phyloP scores from a whole-genome alignment of 805 yeast species.

The Candida hispaniensis region DNA sequence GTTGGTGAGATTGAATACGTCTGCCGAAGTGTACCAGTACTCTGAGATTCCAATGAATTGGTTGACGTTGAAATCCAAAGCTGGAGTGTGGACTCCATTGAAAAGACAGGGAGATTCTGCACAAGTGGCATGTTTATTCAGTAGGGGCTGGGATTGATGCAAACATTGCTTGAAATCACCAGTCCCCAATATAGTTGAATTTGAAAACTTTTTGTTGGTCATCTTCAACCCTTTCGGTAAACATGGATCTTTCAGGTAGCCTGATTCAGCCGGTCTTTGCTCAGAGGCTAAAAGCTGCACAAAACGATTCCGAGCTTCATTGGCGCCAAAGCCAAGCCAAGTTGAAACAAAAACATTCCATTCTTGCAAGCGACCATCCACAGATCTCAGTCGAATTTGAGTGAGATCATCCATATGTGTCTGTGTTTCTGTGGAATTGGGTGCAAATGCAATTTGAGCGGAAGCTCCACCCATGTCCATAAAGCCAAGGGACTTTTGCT shows the following conservation, averaged over 20 bases:
- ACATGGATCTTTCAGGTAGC: conserved; percentile 60
- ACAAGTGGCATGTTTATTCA: conserved; percentile 68
- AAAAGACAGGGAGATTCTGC: conserved; percentile 81
- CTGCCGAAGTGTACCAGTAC: conserved; percentile 95
- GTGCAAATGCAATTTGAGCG: conserved; percentile 90
- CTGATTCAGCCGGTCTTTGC: conserved; percentile 18
- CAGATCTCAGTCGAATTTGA: conserved; percentile 58
- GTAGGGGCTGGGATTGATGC: conserved; percentile 59
- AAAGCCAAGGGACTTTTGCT: conserved; percentile 47
- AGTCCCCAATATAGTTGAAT: conserved; percentile 44
- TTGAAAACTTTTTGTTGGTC: conserved; percentile 4
- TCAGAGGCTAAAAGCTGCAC: conserved; percentile 25
- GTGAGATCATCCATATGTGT: conserved; percentile 67
- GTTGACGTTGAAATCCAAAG: conserved; percentile 64
- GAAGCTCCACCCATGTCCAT: conserved; percentile 99
- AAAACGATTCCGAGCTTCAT: conserved; percentile 75
- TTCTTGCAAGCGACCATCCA: conserved; percentile 26
- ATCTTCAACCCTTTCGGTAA: conserved; percentile 50
- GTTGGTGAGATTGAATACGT: conserved; percentile 73
- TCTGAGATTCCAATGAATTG: conserved; percentile 90
- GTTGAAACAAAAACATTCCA: conserved; percentile 91
- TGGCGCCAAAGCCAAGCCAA: conserved; percentile 97
- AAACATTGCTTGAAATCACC: conserved; percentile 74
- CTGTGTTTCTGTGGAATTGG: conserved; percentile 47
- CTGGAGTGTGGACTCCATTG: conserved; percentile 92